Conservation (phyloP, 1,139 yeast genomes). For the Hyphopichia khmerensis region DNA sequence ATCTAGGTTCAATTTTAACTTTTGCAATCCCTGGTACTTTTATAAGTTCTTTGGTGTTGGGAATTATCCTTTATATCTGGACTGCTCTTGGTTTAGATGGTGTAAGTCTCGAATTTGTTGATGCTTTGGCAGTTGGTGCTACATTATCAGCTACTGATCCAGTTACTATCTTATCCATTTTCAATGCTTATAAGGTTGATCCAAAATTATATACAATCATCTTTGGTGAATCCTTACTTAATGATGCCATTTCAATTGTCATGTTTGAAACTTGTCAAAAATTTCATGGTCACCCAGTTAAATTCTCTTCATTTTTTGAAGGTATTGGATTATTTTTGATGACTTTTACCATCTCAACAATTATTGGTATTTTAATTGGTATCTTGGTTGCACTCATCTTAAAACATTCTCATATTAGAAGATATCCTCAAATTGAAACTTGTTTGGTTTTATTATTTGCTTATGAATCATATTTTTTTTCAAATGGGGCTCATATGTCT, state of each 20-base stretch:
- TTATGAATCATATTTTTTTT: conserved; percentile 93
- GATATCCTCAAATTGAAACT: conserved; percentile 95
- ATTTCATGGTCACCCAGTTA: conserved; percentile 81
- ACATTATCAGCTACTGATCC: conserved; percentile 98
- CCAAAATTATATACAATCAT: conserved; percentile 95
- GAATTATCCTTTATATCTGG: conserved; percentile 83
- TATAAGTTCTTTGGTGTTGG: conserved; percentile 85
- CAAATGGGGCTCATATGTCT: conserved; percentile 99
- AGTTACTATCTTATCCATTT: conserved; percentile 91
- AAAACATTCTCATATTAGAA: conserved; percentile 88
- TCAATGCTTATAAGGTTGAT: conserved; percentile 96
- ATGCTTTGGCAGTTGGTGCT: conserved; percentile 96
- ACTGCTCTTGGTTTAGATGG: conserved; percentile 90
- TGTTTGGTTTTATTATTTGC: conserved; percentile 89
- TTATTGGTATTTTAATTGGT: conserved; percentile 88
- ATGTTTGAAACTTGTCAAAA: conserved; percentile 99
- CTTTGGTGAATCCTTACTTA: conserved; percentile 91
- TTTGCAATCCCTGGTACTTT: conserved; percentile 98
- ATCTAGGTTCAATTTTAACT: conserved; percentile 84
- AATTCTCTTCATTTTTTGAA: conserved; percentile 76
- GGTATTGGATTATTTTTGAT: conserved; percentile 92
- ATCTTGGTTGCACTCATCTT: conserved; percentile 83
- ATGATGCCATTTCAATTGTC: conserved; percentile 97
- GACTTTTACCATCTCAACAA: conserved; percentile 90
- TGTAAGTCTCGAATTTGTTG: conserved; percentile 84